phyloP scores from a whole-genome alignment of 202 grass and related monocot species.

The Bolboschoenoplectus hybrid region DNA sequence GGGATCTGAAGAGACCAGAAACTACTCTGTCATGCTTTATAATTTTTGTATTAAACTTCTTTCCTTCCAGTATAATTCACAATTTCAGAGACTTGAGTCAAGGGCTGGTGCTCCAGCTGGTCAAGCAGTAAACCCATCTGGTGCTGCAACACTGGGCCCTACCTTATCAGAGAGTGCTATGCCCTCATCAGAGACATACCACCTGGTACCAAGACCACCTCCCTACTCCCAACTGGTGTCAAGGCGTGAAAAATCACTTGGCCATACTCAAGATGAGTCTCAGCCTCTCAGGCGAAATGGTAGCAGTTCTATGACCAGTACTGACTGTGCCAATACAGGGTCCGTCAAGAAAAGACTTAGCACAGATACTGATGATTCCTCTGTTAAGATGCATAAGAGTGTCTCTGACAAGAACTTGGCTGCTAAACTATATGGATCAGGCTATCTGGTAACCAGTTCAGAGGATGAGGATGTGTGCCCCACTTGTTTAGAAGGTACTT shows the following conservation, averaged over 20 bases:
- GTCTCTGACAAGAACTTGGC: slow-evolving; percentile 73
- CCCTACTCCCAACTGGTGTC: slow-evolving; percentile 86
- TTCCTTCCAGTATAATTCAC: slow-evolving; percentile 68
- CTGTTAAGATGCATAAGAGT: slow-evolving; percentile 57
- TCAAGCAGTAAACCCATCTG: slow-evolving; percentile 50
- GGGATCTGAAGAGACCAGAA: slow-evolving; percentile 10
- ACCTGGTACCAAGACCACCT: slow-evolving; percentile 69
- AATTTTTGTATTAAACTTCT: slow-evolving; percentile 32
- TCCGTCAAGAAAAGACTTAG: slow-evolving; percentile 67
- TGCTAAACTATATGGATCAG: slow-evolving; percentile 58
- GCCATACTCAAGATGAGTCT: slow-evolving; percentile 68
- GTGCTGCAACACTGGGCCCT: slow-evolving; percentile 45
- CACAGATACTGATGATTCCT: slow-evolving; percentile 62
- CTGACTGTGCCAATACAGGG: slow-evolving; percentile 47
- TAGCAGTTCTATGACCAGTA: slow-evolving; percentile 70
- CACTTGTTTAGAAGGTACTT: slow-evolving; percentile 93
- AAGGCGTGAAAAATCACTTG: slow-evolving; percentile 84
- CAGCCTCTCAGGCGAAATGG: slow-evolving; percentile 68
- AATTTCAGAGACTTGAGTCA: slow-evolving; percentile 87
- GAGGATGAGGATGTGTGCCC: slow-evolving; percentile 98
- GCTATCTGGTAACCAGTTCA: slow-evolving; percentile 55
- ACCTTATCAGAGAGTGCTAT: slow-evolving; percentile 48
- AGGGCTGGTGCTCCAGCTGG: slow-evolving; percentile 38
- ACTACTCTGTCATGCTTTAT: not conserved
- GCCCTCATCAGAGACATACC: slow-evolving; percentile 61